A percentile compares a stretch with the other conserved stretches of the same genome.
These are phyloP conservation scores for Moesziomyces sp. DNA, from an alignment of 1,284 basidiomycete species.

Conservation along the genomic window DNA sequence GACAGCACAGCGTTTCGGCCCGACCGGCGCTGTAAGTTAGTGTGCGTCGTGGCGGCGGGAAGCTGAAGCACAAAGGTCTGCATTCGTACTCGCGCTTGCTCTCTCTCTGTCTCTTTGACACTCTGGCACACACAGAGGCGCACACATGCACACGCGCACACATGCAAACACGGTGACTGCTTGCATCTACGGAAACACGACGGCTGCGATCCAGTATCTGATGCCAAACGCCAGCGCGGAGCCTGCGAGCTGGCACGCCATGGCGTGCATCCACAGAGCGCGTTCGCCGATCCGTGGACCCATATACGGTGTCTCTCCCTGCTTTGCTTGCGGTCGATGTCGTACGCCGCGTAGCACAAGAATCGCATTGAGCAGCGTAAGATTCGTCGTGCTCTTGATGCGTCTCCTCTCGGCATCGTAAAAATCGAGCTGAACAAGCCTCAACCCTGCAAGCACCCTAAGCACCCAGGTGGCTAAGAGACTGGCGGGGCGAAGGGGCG, in stretches of 20 bases:
- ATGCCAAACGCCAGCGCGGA: conserved; percentile 58
- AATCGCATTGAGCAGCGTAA: conserved; percentile 64
- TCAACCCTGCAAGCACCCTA: conserved; percentile 16
- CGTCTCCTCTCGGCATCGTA: conserved; percentile 7
- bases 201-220: conserved; percentile 58
- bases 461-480: conserved; percentile 25
- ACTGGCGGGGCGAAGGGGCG: conserved; percentile 14
- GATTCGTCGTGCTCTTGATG: conserved; percentile 58
- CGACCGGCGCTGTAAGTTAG: too few species aligned
- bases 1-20: too few species aligned
- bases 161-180: too few species aligned
- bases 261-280: conserved; percentile 52
- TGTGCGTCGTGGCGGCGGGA: too few species aligned
- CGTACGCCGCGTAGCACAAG: conserved; percentile 57
- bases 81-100: too few species aligned
- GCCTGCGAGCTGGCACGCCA: conserved; percentile 55
- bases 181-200: conserved; percentile 52
- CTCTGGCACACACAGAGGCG: too few species aligned
- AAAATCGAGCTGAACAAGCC: conserved; percentile 43
- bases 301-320: conserved; percentile 4
- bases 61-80: too few species aligned
- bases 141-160: too few species aligned
- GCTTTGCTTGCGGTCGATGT: background rate
- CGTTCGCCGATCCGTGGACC: conserved; percentile 50
- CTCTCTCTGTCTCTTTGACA: too few species aligned